phyloP scores from a whole-genome alignment of 768 basidiomycete species.

The Suillus americanus region DNA sequence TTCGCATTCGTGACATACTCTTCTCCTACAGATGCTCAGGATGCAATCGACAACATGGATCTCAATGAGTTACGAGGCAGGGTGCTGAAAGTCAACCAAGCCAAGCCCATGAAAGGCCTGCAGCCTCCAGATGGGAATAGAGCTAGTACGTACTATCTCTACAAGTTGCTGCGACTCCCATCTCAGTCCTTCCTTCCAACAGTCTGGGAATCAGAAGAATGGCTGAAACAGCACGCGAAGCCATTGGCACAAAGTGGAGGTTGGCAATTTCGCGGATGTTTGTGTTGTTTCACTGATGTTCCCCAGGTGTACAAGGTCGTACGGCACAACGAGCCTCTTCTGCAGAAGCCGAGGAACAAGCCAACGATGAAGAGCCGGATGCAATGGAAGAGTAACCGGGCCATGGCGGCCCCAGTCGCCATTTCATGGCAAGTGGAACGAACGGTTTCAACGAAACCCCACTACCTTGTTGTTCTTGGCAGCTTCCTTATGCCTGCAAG shows the following conservation, averaged over 20 bases:
- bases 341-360: constrained; percentile 27
- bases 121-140: constrained; percentile 67
- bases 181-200: constrained; percentile 9
- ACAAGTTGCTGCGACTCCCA: constrained; percentile 1
- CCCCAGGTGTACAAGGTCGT: constrained; percentile 55
- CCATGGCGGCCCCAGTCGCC: too few species aligned
- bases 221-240: constrained; percentile 81
- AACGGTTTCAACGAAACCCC: background rate
- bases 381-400: constrained; percentile 66
- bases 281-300: constrained; percentile 6
- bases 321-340: constrained; percentile 30
- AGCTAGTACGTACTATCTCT: constrained; percentile 55
- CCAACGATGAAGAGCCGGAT: constrained; percentile 40
- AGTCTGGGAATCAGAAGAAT: constrained; percentile 98
- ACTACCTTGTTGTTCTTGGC: background rate
- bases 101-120: constrained; percentile 75
- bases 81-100: constrained; percentile 81
- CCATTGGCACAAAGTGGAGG: constrained; percentile 76
- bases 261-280: constrained; percentile 24
- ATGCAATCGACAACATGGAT: constrained; percentile 99
- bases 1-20: constrained; percentile 92
- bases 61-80: constrained; percentile 82
- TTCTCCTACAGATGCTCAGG: constrained; percentile 81
- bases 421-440: background rate
- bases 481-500: background rate